Conservation (phyloP, 78 protist genomes). For the Salpingoeca rosetta region DNA sequence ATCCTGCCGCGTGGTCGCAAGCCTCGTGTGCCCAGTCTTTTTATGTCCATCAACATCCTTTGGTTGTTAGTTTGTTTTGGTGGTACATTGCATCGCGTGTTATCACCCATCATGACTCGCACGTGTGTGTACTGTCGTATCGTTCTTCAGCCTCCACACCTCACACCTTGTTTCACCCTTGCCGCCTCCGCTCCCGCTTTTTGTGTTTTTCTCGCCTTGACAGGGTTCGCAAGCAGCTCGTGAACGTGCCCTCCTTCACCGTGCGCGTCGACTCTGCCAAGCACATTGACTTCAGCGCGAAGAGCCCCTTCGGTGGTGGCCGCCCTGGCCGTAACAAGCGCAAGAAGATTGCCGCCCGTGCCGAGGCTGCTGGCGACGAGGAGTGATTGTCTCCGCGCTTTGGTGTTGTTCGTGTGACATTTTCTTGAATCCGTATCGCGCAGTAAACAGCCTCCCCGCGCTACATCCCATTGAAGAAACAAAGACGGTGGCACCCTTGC, state of each 20-base stretch:
- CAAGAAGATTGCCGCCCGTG: slow-evolving; percentile 37
- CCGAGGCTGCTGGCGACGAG: slow-evolving; percentile 9
- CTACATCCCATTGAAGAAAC: too few relatives aligned
- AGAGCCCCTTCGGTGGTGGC: slow-evolving; percentile 83
- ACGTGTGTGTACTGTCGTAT: too few relatives aligned
- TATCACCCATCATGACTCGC: too few relatives aligned
- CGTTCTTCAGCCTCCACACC: too few relatives aligned
- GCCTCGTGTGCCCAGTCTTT: not conserved
- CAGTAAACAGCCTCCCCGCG: too few relatives aligned
- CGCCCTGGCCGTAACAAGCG: slow-evolving; percentile 92
- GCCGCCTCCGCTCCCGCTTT: not conserved
- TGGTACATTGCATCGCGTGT: too few relatives aligned
- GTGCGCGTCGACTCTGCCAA: slow-evolving; percentile 94
- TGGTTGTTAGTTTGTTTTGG: too few relatives aligned
- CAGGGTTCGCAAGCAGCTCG: slow-evolving; percentile 97
- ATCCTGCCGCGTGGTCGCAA: not conserved
- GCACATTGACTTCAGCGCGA: slow-evolving; percentile 88
- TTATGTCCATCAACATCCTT: too few relatives aligned
- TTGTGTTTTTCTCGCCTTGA: not conserved
- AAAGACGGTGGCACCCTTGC: too few relatives aligned
- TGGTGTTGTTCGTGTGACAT: too few relatives aligned
- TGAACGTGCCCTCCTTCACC: slow-evolving; percentile 94
- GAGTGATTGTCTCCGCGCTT: too few relatives aligned
- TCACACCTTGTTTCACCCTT: not conserved
- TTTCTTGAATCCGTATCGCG: too few relatives aligned